Evolutionary conservation across 345 rosid genomes (phyloP).

Genomic region (Fremontodendron californicum): DNA sequence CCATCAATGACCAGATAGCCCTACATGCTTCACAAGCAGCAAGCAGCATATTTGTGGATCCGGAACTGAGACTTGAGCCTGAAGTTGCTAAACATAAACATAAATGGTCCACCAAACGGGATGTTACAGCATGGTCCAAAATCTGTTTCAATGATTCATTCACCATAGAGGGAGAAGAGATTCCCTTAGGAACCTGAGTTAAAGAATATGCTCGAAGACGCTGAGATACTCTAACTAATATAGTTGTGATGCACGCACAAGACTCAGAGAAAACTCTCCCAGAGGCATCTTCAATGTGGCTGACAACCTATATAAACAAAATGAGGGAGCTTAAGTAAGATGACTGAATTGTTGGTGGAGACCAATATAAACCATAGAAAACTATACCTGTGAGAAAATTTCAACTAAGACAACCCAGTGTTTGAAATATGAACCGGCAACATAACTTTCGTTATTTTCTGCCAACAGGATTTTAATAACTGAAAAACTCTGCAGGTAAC

Average conservation of each 20-base stretch:
- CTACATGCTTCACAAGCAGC: slow-evolving; percentile 81
- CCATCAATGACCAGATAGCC: slow-evolving; percentile 73
- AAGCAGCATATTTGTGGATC: slow-evolving; percentile 69
- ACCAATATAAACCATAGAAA: slow-evolving; percentile 4
- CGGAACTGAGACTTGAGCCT: slow-evolving; percentile 75
- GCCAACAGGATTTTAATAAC: slow-evolving; percentile 51
- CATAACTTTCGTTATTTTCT: slow-evolving; percentile 43
- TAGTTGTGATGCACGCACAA: slow-evolving; percentile 55
- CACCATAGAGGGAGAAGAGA: slow-evolving; percentile 33
- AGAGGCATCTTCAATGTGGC: slow-evolving; percentile 57
- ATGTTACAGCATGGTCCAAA: slow-evolving; percentile 74
- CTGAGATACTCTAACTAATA: slow-evolving; percentile 58
- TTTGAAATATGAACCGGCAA: slow-evolving; percentile 54
- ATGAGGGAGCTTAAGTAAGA: slow-evolving; percentile 14
- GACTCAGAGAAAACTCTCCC: slow-evolving; percentile 69
- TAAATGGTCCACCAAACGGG: slow-evolving; percentile 69
- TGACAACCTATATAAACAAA: slow-evolving; percentile 49
- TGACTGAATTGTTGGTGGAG: background rate
- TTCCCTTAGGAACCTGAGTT: slow-evolving; percentile 39
- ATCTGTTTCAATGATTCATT: slow-evolving; percentile 51
- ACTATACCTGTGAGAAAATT: slow-evolving; percentile 73
- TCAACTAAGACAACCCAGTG: slow-evolving; percentile 88
- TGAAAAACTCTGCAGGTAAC: slow-evolving; percentile 63
- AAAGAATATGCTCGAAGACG: slow-evolving; percentile 43
- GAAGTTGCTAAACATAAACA: slow-evolving; percentile 77